phyloP scores from a whole-genome alignment of 805 yeast genomes.

The Suhomyces kilbournensis region DNA sequence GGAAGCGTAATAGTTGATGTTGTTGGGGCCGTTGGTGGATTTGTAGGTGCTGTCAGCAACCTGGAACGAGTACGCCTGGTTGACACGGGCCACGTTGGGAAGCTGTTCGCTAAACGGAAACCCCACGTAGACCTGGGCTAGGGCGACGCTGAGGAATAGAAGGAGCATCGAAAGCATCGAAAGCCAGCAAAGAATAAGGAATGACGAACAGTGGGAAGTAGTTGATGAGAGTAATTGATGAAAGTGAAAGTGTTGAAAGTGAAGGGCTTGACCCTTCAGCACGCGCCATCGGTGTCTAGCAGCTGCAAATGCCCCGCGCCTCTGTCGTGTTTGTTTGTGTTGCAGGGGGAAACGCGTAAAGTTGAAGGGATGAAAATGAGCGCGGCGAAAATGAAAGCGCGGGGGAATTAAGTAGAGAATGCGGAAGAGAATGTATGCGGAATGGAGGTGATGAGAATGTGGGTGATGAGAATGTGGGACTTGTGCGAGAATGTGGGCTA shows the following conservation, averaged over 20 bases:
- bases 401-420: no score
- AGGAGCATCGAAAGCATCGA: background rate
- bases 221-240: background rate
- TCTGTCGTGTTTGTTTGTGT: background rate
- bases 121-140: constrained; percentile 54
- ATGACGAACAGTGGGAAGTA: background rate
- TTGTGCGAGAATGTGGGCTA: background rate
- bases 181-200: background rate
- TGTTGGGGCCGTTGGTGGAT: constrained; percentile 30
- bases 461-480: background rate
- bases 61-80: constrained; percentile 58
- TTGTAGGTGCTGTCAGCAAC: constrained; percentile 69
- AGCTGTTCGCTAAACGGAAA: constrained; percentile 81
- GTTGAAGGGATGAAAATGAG: background rate
- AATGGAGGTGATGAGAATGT: background rate
- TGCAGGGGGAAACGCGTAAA: background rate
- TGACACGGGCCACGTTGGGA: constrained; percentile 82
- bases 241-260: no score
- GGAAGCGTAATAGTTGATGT: constrained; percentile 53
- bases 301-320: background rate
- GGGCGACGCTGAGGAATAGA: constrained; percentile 9
- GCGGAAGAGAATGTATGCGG: background rate
- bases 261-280: background rate
- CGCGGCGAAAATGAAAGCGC: background rate
- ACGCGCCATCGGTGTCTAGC: background rate